phyloP scores from a whole-genome alignment of 306 rosid species.

The Dryas drummondii region DNA sequence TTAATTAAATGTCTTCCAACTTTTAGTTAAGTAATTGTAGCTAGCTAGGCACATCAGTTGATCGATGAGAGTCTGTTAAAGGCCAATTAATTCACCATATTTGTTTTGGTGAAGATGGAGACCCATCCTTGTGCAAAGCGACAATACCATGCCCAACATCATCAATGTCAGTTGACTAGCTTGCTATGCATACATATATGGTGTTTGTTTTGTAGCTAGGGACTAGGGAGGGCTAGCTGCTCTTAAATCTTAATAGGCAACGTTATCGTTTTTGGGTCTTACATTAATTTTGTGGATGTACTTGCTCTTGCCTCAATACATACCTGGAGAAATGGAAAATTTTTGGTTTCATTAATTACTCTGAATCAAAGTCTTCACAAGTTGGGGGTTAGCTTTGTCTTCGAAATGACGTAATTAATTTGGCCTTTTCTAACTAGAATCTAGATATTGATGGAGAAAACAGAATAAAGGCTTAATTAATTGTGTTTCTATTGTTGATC shows the following conservation, averaged over 20 bases:
- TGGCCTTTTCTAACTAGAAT: conserved; percentile 29
- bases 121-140: conserved; percentile 9
- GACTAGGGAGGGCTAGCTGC: neutral
- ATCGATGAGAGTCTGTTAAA: neutral
- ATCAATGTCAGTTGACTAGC: neutral
- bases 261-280: neutral
- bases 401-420: neutral
- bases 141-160: conserved; percentile 5
- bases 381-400: neutral
- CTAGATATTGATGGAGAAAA: conserved; percentile 15
- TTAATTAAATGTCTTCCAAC: neutral
- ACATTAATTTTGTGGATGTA: neutral
- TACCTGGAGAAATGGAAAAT: neutral
- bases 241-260: neutral
- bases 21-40: neutral
- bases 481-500: conserved; percentile 29
- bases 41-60: neutral
- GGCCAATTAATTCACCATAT: conserved; percentile 5
- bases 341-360: conserved; percentile 1
- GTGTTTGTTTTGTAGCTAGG: too few relatives aligned
- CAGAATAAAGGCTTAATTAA: conserved; percentile 6
- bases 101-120: neutral
- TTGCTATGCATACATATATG: neutral
- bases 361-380: neutral
- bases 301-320: neutral